These are phyloP conservation scores for Trichoderma sp. DNA, from an alignment of 2,329 filamentous ascomycete genomes.

Conservation along the genomic window DNA sequence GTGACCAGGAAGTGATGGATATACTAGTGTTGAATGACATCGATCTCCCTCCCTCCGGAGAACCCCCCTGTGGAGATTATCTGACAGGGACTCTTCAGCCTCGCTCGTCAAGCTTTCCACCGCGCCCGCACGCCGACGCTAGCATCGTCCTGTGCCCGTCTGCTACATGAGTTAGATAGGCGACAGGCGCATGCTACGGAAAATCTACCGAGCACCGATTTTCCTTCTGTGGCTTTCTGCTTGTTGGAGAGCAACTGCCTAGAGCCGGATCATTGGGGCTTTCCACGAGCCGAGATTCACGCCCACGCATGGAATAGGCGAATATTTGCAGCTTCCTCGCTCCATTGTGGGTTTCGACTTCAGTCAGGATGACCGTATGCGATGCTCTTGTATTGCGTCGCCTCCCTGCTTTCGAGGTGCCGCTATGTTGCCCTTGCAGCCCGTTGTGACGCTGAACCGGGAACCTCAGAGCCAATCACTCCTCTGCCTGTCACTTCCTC, in stretches of 20 bases:
- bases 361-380: background rate
- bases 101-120: slow-evolving; percentile 4
- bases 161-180: background rate
- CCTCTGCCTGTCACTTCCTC: background rate
- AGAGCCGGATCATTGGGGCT: background rate
- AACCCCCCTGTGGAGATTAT: background rate
- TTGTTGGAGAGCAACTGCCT: background rate
- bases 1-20: background rate
- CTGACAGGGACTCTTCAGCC: slow-evolving; percentile 19
- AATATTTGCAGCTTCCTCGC: background rate
- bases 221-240: background rate
- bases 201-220: background rate
- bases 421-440: slow-evolving; percentile 6
- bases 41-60: background rate
- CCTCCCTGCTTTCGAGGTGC: slow-evolving; percentile 1
- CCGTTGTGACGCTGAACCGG: slow-evolving; percentile 4
- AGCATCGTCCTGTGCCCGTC: slow-evolving; percentile 1
- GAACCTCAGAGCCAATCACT: slow-evolving; percentile 1
- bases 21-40: slow-evolving; percentile 6
- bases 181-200: too few species aligned
- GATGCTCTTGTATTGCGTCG: slow-evolving; percentile 3
- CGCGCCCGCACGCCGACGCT: slow-evolving; percentile 4
- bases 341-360: background rate
- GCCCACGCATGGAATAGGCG: background rate
- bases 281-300: background rate